Evolutionary conservation across 2,329 filamentous ascomycete genomes (phyloP), one percentile per base, ranked within the genome.

Genomic region (Sclerotinia trifoliorum): DNA sequence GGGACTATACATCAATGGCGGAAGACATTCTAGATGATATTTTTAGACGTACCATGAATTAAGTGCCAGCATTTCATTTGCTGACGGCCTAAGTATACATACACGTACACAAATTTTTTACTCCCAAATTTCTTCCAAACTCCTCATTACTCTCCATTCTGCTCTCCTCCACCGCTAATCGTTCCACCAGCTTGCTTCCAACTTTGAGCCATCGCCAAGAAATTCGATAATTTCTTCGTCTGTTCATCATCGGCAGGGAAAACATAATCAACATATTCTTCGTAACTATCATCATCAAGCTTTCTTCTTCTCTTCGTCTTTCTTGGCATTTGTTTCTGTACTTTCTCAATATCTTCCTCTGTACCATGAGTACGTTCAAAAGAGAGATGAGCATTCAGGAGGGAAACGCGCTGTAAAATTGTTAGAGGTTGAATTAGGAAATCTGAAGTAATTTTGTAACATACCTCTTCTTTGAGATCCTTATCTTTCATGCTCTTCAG

Each of bases 231-330:
- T 75, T 92, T 94, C 73, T 90, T 90, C 67, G 90, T 90, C 77
- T 92, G 90, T 81, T 92, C 88, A 79, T 97, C 94, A 81, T 98
- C 95, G 5, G 92, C 93, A 0, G 95, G 95, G 87, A 99, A 99
- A 46, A 99, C 87, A 75, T 96, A 98, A 79, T 98, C 95, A 81
- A 95, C 87, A 79, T 97, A 98, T 81, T 99, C 95, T 84, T 99
- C 93, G 82, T 93, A 97, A 49, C 88, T 89, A 78, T 95, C 94
- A 80, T 97, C 94, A 78, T 96, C 94, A 78, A 97, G 80, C 85
- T 89, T 93, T 79, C 95, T 90, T 76, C 93, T 86, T 84, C 95
- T 94, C 88, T 97, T 98, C 77, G 92, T 91, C 80, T 90, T 89
- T 72, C 94, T 87, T 46, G 95, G 95, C 93, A 98, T 96, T 83